Evolutionary conservation across 1,284 basidiomycete genomes (phyloP), one percentile per base, ranked within the genome.

Genomic region (Tylopilus sp.): DNA sequence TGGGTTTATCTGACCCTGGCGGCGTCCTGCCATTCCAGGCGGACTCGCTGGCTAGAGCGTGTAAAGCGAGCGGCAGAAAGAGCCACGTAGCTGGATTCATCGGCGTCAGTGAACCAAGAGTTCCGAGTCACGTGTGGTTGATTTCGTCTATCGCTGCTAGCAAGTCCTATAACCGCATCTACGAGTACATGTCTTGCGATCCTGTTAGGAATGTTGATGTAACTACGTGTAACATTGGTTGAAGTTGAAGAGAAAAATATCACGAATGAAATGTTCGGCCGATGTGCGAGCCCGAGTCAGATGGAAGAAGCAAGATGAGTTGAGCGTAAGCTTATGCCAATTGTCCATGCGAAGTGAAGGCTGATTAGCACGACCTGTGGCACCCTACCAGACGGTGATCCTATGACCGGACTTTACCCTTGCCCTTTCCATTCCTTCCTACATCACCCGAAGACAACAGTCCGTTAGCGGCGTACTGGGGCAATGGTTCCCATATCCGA

Each of bases 401-500:
- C 75, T 76, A 78, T 56, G 81, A 80, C 57, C 75, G 72, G 47
- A 76, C 76, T 71, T 84, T 88, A 34, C 82, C 84, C 62, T 86
- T 86, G 26, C 81, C 82, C 57, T 82, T 85, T 56, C 77, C 73
- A 53, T 67, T 64, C 42, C 59, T 56, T 40, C 46, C 53, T 25
- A 16, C 43, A 19, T 53, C 57, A 36, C 43, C 55, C 48, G 55
- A 50, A 41, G 59, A 49, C 54, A 49, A 41, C 30, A 46, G 31
- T 36, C 48, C 43, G 18, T 37, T 46, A 30, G 35, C 38, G 18
- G 49, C 34, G 34, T 44, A 52, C 34, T 52, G 59, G 47, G 75
- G 72, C 28, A 78, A 73, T 33, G 85, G 76, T 67, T 89, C 87
- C 89, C 88, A 91, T 74, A 91, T 84, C 51, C 89, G 84, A 61